These are phyloP conservation scores for Phallus indusiatus DNA, from an alignment of 768 basidiomycete species.

Conservation along the genomic window DNA sequence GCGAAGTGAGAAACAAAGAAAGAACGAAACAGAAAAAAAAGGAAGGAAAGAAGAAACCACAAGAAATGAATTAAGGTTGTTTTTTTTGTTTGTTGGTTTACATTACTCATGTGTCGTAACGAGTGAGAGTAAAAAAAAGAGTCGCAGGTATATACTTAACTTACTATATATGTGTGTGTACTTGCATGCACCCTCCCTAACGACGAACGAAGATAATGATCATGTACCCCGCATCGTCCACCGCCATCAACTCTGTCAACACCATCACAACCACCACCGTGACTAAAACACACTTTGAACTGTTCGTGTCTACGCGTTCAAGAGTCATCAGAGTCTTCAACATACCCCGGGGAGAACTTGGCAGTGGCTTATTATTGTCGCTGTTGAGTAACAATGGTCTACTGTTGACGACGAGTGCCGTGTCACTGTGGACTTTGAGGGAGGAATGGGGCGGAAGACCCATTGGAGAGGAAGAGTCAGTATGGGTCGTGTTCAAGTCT, in stretches of 20 bases:
- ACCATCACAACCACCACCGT: not conserved
- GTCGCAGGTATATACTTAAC: not conserved
- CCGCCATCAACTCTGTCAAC: not conserved
- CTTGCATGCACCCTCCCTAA: too few relatives aligned
- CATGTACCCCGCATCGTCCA: not conserved
- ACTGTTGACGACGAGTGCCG: constrained; percentile 20
- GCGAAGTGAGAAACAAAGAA: not conserved
- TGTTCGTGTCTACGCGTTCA: constrained; percentile 40
- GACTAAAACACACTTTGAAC: not conserved
- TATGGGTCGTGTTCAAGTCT: constrained; percentile 49
- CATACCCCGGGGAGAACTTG: constrained; percentile 29
- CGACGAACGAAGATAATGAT: not conserved
- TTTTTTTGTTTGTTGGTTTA: not conserved
- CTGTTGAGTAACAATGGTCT: not conserved
- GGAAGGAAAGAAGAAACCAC: not conserved
- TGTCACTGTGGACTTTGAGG: constrained; percentile 40
- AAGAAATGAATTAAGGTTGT: not conserved
- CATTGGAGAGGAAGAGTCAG: constrained; percentile 22
- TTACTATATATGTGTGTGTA: too few relatives aligned
- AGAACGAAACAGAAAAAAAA: not conserved
- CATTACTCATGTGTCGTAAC: not conserved
- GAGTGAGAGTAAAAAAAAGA: not conserved
- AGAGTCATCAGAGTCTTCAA: constrained; percentile 42
- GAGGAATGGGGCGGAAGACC: constrained; percentile 21
- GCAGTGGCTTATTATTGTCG: constrained; percentile 15